Conservation (phyloP, 2,329 filamentous ascomycete species). For the Pseudopyrenochaeta lycopersici region DNA sequence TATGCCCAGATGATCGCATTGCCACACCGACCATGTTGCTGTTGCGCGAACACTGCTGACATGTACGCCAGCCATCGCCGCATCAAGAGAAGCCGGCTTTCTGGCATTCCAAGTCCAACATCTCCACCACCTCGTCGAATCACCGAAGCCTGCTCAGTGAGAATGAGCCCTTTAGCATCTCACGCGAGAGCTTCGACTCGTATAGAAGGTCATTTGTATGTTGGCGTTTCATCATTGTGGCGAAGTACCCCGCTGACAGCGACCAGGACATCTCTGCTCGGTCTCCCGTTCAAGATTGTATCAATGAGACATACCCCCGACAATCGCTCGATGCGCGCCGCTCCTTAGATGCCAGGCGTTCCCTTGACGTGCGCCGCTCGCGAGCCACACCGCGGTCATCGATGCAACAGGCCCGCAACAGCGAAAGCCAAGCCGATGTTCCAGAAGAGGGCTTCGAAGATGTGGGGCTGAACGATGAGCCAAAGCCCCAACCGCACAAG, state of each 20-base stretch:
- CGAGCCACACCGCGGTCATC: conserved; percentile 70
- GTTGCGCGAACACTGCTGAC: conserved; percentile 23
- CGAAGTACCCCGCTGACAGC: conserved; percentile 26
- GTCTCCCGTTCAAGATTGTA: conserved; percentile 73
- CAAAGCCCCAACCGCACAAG: conserved; percentile 67
- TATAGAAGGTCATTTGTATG: conserved; percentile 94
- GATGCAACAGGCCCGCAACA: conserved; percentile 64
- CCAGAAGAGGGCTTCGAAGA: conserved; percentile 90
- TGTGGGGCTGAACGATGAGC: conserved; percentile 83
- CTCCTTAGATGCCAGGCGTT: conserved; percentile 79
- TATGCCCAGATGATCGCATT: conserved; percentile 2
- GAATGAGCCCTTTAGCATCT: conserved; percentile 94
- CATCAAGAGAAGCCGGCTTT: conserved; percentile 84
- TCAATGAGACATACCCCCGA: conserved; percentile 64
- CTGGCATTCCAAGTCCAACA: conserved; percentile 67
- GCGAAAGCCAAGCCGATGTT: conserved; percentile 66
- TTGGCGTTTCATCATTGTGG: conserved; percentile 23
- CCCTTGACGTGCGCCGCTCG: conserved; percentile 55
- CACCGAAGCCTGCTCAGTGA: conserved; percentile 75
- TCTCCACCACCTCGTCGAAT: conserved; percentile 63
- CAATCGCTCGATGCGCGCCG: conserved; percentile 66
- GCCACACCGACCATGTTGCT: background rate
- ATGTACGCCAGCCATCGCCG: conserved; percentile 71
- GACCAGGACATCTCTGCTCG: conserved; percentile 89
- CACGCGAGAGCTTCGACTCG: conserved; percentile 94